Conservation (phyloP, 2,329 filamentous ascomycete species). For the Cercospora sp. region DNA sequence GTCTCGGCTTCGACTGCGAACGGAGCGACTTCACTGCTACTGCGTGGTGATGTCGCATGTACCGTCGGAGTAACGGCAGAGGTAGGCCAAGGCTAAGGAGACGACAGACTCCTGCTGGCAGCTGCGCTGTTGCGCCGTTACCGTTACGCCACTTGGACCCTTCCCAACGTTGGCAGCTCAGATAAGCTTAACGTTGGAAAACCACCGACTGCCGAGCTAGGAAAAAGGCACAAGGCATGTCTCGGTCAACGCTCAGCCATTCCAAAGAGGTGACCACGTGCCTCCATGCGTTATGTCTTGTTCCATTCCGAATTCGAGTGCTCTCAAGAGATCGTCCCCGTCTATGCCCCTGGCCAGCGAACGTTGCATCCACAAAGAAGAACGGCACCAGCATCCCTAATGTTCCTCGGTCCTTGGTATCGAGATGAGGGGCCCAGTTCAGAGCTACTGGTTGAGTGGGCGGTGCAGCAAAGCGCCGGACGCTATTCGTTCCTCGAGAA, state of each 20-base stretch:
- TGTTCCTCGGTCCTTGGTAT: conserved; percentile 11
- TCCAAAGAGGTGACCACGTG: background rate
- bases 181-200: background rate
- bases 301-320: background rate
- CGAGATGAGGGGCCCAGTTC: background rate
- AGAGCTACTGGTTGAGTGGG: background rate
- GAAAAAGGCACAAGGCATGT: background rate
- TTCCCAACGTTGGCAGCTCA: background rate
- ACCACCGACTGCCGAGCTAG: conserved; percentile 3
- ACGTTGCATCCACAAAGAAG: background rate
- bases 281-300: background rate
- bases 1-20: background rate
- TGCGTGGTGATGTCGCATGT: conserved; percentile 1
- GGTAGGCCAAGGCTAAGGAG: background rate
- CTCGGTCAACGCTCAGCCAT: background rate
- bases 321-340: no score
- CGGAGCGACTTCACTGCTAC: background rate
- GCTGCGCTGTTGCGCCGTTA: background rate
- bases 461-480: background rate
- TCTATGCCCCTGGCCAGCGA: background rate
- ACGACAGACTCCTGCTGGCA: background rate
- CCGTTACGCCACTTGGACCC: background rate
- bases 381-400: background rate
- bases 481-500: background rate
- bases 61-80: background rate